Evolutionary conservation across 2,329 filamentous ascomycete genomes (phyloP), one percentile per base, ranked within the genome.

Genomic region (Aureobasidium uvarum): DNA sequence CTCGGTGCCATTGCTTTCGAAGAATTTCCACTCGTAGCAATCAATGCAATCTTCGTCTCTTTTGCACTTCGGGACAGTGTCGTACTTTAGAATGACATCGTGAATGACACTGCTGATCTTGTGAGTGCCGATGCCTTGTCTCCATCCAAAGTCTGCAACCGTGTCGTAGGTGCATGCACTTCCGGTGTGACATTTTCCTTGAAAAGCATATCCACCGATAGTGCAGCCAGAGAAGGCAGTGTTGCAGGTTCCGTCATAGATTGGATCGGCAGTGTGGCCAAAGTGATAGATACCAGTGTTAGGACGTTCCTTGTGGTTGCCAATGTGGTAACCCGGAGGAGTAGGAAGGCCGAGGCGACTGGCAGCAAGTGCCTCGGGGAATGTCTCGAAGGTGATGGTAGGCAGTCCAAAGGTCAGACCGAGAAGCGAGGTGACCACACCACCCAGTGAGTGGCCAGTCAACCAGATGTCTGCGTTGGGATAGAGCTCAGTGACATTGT

Each of bases 241-340:
- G 72, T 96, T 97, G 78, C 95, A 98, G 0, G 89, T 91, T 38
- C 95, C 95, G 80, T 97, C 93, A 73, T 89, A 99, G 39, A 99
- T 88, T 0, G 95, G 95, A 76, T 99, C 95, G 0, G 95, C 95
- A 0, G 92, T 98, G 73, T 98, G 93, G 4, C 95, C 95, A 74
- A 97, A 94, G 76, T 99, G 95, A 73, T 87, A 96, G 0, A 90
- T 83, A 14, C 91, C 93, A 0, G 92, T 96, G 72, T 86, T 84
- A 66, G 85, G 78, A 48, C 91, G 83, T 43, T 85, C 83, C 72
- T 96, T 91, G 36, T 91, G 89, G 38, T 85, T 82, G 48, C 84
- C 81, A 28, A 91, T 84, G 71, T 93, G 84, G 52, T 89, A 83
- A 28, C 90, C 91, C 0, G 94, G 94, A 14, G 95, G 94, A 0